phyloP scores from a whole-genome alignment of 345 rosid species.

The Salix arbutifolia region DNA sequence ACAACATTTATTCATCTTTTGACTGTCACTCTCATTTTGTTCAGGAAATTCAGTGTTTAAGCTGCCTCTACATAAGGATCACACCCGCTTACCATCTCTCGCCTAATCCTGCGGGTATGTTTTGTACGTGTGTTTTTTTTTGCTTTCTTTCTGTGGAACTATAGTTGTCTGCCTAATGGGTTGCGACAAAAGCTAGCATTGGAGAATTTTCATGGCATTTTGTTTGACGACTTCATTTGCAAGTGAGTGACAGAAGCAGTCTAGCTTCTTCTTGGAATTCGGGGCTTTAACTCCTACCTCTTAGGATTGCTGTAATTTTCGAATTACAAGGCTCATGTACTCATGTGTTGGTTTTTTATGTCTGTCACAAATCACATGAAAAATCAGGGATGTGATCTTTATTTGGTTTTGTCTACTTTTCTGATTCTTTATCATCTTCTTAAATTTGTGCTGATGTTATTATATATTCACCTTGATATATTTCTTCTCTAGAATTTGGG shows the following conservation, averaged over 20 bases:
- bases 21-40: neutral
- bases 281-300: neutral
- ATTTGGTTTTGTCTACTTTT: neutral
- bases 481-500: neutral
- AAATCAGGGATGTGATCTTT: neutral
- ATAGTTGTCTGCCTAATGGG: neutral
- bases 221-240: neutral
- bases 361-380: neutral
- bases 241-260: neutral
- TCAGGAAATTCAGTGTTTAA: neutral
- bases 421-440: neutral
- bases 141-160: neutral
- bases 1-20: neutral
- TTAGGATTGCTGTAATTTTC: neutral
- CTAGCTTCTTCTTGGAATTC: neutral
- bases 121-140: too few relatives aligned
- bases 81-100: neutral
- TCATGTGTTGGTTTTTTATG: neutral
- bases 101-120: neutral
- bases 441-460: neutral
- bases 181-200: neutral
- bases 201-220: neutral
- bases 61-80: neutral
- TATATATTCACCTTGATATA: neutral
- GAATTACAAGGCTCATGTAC: neutral